Base-by-base conservation (phyloP, 495 filamentous ascomycete species). In the Xylaria acuta region DNA sequence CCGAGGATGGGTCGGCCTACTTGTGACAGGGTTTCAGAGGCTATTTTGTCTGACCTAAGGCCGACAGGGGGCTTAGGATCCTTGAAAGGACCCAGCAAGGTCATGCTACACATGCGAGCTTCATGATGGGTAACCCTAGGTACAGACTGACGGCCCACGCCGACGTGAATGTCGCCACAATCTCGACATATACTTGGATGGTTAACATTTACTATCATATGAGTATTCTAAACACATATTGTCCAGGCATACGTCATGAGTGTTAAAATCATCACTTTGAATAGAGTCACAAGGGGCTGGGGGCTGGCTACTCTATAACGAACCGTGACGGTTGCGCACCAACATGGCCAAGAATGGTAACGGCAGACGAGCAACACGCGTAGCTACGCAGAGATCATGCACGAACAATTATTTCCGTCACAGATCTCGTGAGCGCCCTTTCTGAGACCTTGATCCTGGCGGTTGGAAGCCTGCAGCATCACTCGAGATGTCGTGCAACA, bases 341-440 rank as follows among this genome's bases (percentile, higher is more conserved):
- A 67, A 62, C 38, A 51, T 64, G 71, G 67, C 76, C 76, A 71
- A 75, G 74, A 79, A 75, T 70, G 77, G 77, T 77, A 79, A 78
- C 75, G 74, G 64, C 72, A 79, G 72, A 79, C 77, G 77, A 79
- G 76, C 71, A 72, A 72, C 74, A 73, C 73, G 77, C 75, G 67
- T 75, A 76, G 71, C 71, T 76, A 74, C 75, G 76, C 73, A 73
- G 77, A 79, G 77, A 79, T 79, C 75, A 79, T 78, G 77, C 77
- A 78, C 75, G 74, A 69, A 72, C 45, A 75, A 75, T 74, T 75
- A 66, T 73, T 71, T 73, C 75, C 74, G 72, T 71, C 72, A 73
- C 64, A 79, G 75, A 79, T 79, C 77, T 79, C 67, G 77, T 76
- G 75, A 75, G 74, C 73, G 67, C 73, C 71, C 74, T 75, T 75